These are phyloP conservation scores for Skeletonema tropicum DNA, from an alignment of 108 stramenopile species.

Conservation along the genomic window DNA sequence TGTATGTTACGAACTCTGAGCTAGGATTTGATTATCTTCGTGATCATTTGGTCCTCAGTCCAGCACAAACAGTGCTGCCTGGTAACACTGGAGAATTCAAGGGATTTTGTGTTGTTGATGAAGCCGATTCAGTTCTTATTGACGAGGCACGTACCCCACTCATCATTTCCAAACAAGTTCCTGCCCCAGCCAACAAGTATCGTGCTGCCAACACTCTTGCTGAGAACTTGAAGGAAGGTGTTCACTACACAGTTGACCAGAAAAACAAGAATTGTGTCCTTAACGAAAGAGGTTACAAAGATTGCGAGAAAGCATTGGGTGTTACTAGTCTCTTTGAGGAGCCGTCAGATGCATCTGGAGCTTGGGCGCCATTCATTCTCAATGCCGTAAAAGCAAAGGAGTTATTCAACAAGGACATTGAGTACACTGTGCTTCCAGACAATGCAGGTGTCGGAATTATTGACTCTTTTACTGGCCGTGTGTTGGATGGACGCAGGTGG, in stretches of 20 bases:
- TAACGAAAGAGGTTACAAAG: slow-evolving; percentile 90
- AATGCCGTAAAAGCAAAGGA: slow-evolving; percentile 96
- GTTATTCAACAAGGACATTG: slow-evolving; percentile 88
- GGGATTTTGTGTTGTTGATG: slow-evolving; percentile 95
- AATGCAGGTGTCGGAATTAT: slow-evolving; percentile 86
- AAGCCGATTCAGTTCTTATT: slow-evolving; percentile 96
- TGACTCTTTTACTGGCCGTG: slow-evolving; percentile 95
- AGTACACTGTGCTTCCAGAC: slow-evolving; percentile 82
- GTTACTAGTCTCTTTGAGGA: slow-evolving; percentile 84
- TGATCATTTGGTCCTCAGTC: slow-evolving; percentile 83
- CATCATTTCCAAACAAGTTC: slow-evolving; percentile 93
- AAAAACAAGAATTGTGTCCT: slow-evolving; percentile 90
- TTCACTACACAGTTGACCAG: slow-evolving; percentile 92
- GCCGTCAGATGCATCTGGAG: slow-evolving; percentile 66
- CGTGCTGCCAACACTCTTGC: slow-evolving; percentile 76
- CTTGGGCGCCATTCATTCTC: slow-evolving; percentile 90
- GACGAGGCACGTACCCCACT: slow-evolving; percentile 96
- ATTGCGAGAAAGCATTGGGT: slow-evolving; percentile 86
- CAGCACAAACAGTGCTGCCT: slow-evolving; percentile 84
- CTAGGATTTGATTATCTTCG: slow-evolving; percentile 96
- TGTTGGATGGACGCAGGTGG: slow-evolving; percentile 95
- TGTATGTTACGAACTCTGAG: slow-evolving; percentile 95
- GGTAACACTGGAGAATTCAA: slow-evolving; percentile 71
- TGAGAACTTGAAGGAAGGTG: slow-evolving; percentile 74
- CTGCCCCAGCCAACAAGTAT: slow-evolving; percentile 85